Evolutionary conservation across 331 rosid species (phyloP).

Genomic region (Prunus yedoensis): DNA sequence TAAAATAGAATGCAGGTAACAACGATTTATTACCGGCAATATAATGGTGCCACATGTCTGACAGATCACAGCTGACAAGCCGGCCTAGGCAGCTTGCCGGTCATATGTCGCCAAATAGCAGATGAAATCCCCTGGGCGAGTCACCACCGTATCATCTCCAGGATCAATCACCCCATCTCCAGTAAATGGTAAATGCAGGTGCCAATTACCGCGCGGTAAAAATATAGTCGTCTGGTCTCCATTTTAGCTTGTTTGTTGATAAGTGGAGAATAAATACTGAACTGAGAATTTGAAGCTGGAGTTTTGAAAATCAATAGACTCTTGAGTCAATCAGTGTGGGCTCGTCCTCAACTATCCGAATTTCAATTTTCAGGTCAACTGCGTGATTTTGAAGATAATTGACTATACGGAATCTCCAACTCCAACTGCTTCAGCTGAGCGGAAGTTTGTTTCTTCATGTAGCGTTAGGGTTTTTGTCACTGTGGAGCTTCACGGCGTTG

Average conservation of each 20-base stretch:
- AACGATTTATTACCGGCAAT: background rate
- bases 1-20: too few species aligned
- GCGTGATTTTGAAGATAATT: slow-evolving; percentile 1
- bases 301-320: slow-evolving; percentile 18
- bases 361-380: background rate
- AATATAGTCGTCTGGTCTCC: background rate
- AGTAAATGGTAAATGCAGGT: background rate
- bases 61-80: background rate
- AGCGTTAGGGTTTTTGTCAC: background rate
- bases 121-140: background rate
- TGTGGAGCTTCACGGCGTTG: background rate
- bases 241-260: background rate
- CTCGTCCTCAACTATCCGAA: background rate
- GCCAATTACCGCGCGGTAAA: background rate
- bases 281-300: background rate
- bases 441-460: background rate
- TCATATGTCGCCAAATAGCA: background rate
- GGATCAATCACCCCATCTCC: background rate
- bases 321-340: background rate
- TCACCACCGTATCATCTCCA: background rate
- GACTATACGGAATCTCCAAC: background rate
- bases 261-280: background rate
- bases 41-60: background rate
- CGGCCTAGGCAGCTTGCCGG: background rate
- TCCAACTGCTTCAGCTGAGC: background rate